Evolutionary conservation across 306 rosid species (phyloP), one percentile per base, ranked within the genome.

Genomic region (Sindora glabra): DNA sequence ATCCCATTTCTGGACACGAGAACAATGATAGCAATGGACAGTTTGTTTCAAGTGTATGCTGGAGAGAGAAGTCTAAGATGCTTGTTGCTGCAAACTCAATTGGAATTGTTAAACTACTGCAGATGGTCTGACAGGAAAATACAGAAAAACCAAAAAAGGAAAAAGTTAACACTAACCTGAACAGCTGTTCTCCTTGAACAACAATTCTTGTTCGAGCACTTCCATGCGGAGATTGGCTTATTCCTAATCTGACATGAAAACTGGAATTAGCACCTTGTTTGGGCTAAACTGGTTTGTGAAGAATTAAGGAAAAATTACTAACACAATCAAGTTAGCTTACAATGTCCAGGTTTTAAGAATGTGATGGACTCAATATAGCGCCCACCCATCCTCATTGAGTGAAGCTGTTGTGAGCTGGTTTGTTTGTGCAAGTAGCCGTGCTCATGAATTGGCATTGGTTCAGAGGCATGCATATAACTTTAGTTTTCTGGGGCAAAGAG

Each of bases 41-140:
- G 50, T 83, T 83, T 74, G 87, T 86, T 65, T 83, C 95, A 5
- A 78, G 88, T 51, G 88, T 86, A 45, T 78, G 88, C 66, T 86
- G 90, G 87, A 69, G 86, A 69, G 76, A 83, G 69, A 83, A 80
- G 60, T 78, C 86, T 5, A 76, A 71, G 64, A 77, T 64, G 64
- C 77, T 86, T 32, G 82, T 76, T 41, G 95, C 90, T 11, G 86
- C 84, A 36, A 86, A 81, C 76, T 83, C 95, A 42, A 67, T 73
- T 38, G 90, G 90, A 71, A 76, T 67, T 36, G 54, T 86, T 64
- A 86, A 83, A 71, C 74, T 86, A 47, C 56, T 83, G 67, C 76
- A 78, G 70, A 66, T 86, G 90, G 82, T 71, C 33, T 74, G 71
- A 83, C 48, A 44, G 53, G 52, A 38, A 51, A 15, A 5, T n/a